Evolutionary conservation across 768 basidiomycete species (phyloP), one percentile per base, ranked within the genome.

Genomic region (Russula lepida): DNA sequence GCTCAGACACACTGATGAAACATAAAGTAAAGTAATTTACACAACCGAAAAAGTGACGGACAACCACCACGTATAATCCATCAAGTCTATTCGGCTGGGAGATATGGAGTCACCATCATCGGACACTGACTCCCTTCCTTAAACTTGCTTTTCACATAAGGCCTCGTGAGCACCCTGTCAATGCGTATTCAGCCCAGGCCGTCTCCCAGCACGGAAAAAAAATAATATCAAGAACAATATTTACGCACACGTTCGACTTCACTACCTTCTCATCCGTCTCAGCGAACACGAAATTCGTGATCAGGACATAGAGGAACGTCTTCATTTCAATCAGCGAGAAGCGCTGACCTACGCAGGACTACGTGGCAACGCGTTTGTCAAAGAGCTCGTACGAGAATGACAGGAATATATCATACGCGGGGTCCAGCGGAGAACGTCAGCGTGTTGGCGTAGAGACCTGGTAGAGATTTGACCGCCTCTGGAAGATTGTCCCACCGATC

Each of bases 291-390:
- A 90, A 92, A 67, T 81, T 79, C 13, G 83, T 84, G 46, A 92
- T 65, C 23, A 92, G 76, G 53, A 84, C 78, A 67, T 83, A 89
- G 9, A 90, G 68, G 69, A 92, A 85, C 0, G 81, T 78, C 74
- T 92, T 92, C 65, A 90, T 84, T 74, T 93, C 89, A 56, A 92
- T 88, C 69, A 91, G 74, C 6, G 90, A 88, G 71, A 93, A 90
- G 25, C 85, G 82, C 75, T 88, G 78, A 3, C 90, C 90, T 52
- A 91, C 87, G 69, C 91, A 92, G 1, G 88, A 86, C 90, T 92
- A 56, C 17, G 2, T 8, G 6, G 12, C 2, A n/a, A 23, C 28
- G 30, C 13, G 17, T 43, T 54, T 28, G 35, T 60, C 43, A 41
- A 32, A 47, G 30, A 9, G n/a, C 39, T 15, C 62, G 21, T 23